Evolutionary conservation across 2,329 filamentous ascomycete species (phyloP).

Genomic region (Neonectria faginata): DNA sequence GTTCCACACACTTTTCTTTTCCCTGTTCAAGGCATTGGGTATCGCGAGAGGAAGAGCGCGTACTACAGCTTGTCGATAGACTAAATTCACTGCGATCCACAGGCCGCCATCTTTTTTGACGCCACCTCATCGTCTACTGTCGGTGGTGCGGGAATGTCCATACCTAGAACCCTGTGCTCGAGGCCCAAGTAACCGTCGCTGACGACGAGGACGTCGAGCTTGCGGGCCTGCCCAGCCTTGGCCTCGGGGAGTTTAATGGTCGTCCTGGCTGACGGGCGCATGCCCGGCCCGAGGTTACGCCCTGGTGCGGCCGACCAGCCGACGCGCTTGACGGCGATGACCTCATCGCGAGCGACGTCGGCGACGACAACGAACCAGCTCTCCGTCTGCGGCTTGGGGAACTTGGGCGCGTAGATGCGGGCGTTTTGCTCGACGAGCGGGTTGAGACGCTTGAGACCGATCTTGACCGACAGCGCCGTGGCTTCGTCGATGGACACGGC

Average conservation of each 20-base stretch:
- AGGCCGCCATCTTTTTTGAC: conserved; percentile 51
- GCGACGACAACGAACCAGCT: conserved; percentile 90
- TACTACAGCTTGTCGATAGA: conserved; percentile 33
- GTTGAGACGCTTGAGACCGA: conserved; percentile 76
- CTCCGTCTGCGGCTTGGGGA: conserved; percentile 94
- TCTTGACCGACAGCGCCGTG: conserved; percentile 71
- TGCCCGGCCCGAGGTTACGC: conserved; percentile 54
- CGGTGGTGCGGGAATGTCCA: conserved; percentile 65
- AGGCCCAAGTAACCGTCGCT: conserved; percentile 92
- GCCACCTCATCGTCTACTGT: conserved; percentile 61
- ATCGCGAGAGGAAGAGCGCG: conserved; percentile 19
- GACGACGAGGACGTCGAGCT: conserved; percentile 78
- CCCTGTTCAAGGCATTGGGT: conserved; percentile 23
- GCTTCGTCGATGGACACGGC: conserved; percentile 69
- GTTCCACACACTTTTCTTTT: conserved; percentile 27
- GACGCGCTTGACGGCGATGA: conserved; percentile 87
- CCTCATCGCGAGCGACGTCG: conserved; percentile 75
- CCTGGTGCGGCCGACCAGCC: conserved; percentile 68
- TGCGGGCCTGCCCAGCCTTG: conserved; percentile 62
- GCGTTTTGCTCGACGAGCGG: conserved; percentile 72
- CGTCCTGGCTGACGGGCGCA: conserved; percentile 65
- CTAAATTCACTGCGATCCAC: conserved; percentile 36
- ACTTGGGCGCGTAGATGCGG: conserved; percentile 86
- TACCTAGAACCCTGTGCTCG: conserved; percentile 61
- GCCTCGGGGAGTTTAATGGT: conserved; percentile 70